These are phyloP conservation scores for Allomyces javanicus DNA, from an alignment of 192 early-diverging fungal species.

Conservation along the genomic window DNA sequence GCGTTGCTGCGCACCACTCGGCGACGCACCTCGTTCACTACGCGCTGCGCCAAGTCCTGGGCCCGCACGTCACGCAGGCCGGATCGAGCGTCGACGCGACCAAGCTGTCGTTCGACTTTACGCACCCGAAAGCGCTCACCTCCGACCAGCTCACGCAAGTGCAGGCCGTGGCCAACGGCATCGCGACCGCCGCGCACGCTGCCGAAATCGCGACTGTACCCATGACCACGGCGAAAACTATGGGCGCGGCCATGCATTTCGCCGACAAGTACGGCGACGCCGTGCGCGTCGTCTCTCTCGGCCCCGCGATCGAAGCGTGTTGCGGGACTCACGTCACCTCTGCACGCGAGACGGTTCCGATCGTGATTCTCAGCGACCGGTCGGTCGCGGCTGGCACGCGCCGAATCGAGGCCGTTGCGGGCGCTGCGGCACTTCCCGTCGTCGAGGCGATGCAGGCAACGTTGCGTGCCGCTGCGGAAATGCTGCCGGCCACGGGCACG, in stretches of 20 bases:
- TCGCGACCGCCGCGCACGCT: conserved; percentile 13
- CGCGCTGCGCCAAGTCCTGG: conserved; percentile 22
- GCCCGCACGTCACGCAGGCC: conserved; percentile 27
- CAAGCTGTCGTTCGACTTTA: conserved; percentile 36
- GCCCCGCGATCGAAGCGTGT: conserved; percentile 29
- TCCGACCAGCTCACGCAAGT: conserved; percentile 19
- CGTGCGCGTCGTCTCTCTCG: conserved; percentile 30
- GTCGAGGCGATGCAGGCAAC: background rate
- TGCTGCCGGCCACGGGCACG: background rate
- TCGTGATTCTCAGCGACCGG: conserved; percentile 28
- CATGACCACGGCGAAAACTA: conserved; percentile 22
- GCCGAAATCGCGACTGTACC: conserved; percentile 14
- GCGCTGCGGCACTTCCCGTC: conserved; percentile 6
- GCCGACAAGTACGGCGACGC: conserved; percentile 32
- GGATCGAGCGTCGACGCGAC: conserved; percentile 28
- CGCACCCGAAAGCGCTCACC: conserved; percentile 23
- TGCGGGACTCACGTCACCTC: conserved; percentile 35
- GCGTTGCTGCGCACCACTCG: conserved; percentile 29
- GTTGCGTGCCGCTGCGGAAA: background rate
- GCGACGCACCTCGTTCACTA: conserved; percentile 37
- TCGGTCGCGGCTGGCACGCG: conserved; percentile 37
- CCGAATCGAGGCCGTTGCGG: conserved; percentile 39
- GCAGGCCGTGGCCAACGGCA: conserved; percentile 29
- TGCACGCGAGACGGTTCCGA: conserved; percentile 23
- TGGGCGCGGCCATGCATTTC: conserved; percentile 28